Conservation (phyloP, 75 land plant species). For the Adiantum capillusveneris region DNA sequence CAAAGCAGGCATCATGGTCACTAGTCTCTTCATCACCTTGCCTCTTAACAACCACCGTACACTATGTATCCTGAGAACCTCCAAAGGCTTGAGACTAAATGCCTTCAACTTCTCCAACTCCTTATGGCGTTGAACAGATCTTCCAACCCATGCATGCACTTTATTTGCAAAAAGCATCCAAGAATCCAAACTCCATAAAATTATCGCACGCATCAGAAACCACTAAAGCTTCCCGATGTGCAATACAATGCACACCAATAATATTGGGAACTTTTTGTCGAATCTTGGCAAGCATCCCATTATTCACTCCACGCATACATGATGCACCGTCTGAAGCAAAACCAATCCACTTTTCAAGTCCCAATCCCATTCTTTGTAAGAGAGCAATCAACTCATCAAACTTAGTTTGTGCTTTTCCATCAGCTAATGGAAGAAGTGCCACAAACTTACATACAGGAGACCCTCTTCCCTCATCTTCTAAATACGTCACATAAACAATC, state of each 20-base stretch:
- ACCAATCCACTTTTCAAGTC: not conserved
- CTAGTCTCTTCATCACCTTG: not conserved
- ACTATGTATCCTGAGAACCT: not conserved
- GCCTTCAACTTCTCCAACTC: not conserved
- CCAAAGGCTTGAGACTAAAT: not conserved
- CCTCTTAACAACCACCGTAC: not conserved
- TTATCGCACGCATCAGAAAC: not conserved
- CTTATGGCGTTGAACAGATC: not conserved
- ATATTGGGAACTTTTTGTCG: not conserved
- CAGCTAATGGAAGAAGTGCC: not conserved
- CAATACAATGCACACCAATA: conserved; percentile 4
- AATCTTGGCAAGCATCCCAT: not conserved
- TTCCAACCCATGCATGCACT: not conserved
- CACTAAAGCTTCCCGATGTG: conserved; percentile 1
- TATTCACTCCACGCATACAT: not conserved
- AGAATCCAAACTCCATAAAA: not conserved
- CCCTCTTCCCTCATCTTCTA: not conserved
- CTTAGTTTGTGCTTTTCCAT: not conserved
- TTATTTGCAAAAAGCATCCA: conserved; percentile 1
- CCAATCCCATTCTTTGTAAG: not conserved
- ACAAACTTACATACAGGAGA: not conserved
- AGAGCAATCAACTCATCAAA: not conserved
- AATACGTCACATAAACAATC: not conserved
- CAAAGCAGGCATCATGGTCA: not conserved
- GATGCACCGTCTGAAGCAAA: conserved; percentile 1